These are phyloP conservation scores for Epichloe bromicola DNA, from an alignment of 2,329 filamentous ascomycete genomes.

Conservation along the genomic window DNA sequence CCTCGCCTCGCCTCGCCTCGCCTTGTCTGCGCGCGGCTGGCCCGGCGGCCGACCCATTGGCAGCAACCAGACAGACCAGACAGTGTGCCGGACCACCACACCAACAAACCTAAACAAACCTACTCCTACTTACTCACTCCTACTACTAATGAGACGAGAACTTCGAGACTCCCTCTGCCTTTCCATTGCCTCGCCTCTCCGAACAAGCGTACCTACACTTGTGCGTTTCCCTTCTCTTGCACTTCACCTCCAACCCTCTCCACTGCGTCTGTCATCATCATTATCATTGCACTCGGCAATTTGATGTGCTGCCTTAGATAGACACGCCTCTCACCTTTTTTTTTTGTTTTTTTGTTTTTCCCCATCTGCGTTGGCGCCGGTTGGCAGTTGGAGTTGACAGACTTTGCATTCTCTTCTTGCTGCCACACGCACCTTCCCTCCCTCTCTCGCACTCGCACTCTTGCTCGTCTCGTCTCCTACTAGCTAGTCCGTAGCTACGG, in stretches of 20 bases:
- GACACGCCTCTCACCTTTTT: not conserved
- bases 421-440: not conserved
- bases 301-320: not conserved
- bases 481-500: not conserved
- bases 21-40: not conserved
- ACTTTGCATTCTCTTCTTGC: not conserved
- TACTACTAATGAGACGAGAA: too few relatives aligned
- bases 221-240: not conserved
- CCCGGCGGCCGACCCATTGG: not conserved
- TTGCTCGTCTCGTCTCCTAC: not conserved
- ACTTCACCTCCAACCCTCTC: not conserved
- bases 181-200: not conserved
- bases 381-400: not conserved
- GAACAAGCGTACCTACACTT: not conserved
- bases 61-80: too few relatives aligned
- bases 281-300: not conserved
- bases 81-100: too few relatives aligned
- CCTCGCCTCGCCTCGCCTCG: too few relatives aligned
- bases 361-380: not conserved
- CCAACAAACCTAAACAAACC: too few relatives aligned
- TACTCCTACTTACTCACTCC: too few relatives aligned
- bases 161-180: not conserved
- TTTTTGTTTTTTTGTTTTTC: not conserved
- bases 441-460: not conserved
- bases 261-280: constrained; percentile 1